phyloP scores from a whole-genome alignment of 2,329 filamentous ascomycete genomes.

The Thielaviopsis punctulata region DNA sequence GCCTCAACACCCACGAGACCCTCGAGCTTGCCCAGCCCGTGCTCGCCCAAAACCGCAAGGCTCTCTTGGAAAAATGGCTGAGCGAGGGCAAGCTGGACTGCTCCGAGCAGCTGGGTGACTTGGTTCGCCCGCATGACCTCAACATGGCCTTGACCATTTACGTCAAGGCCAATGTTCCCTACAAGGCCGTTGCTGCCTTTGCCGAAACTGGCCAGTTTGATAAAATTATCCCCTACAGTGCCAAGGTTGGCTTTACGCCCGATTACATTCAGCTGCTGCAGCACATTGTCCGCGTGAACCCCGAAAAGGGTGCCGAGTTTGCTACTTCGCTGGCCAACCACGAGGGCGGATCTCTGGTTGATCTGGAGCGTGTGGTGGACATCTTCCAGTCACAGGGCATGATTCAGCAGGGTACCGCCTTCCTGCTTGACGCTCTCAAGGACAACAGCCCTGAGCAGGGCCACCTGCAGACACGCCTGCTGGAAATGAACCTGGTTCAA shows the following conservation, averaged over 20 bases:
- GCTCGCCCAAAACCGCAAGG: conserved; percentile 82
- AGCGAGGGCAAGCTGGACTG: conserved; percentile 89
- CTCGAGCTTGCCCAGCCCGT: conserved; percentile 87
- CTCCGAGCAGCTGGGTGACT: conserved; percentile 90
- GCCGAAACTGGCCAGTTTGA: conserved; percentile 95
- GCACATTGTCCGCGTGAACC: conserved; percentile 79
- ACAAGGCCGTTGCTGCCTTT: conserved; percentile 89
- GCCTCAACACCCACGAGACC: conserved; percentile 82
- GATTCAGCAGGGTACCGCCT: conserved; percentile 96
- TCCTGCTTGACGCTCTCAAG: conserved; percentile 86
- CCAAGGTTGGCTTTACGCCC: conserved; percentile 74
- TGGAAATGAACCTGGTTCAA: conserved; percentile 97
- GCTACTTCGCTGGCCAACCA: conserved; percentile 83
- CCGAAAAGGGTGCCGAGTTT: conserved; percentile 89
- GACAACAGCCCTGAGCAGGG: conserved; percentile 90
- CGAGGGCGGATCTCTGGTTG: conserved; percentile 71
- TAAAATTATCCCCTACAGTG: conserved; percentile 83
- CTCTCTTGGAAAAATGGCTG: conserved; percentile 95
- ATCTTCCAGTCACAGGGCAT: conserved; percentile 97
- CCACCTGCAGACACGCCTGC: conserved; percentile 76
- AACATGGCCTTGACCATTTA: conserved; percentile 80
- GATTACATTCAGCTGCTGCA: conserved; percentile 86
- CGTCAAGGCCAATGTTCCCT: conserved; percentile 70
- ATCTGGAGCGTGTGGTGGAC: conserved; percentile 87
- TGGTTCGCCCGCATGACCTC: conserved; percentile 78